A percentile compares a stretch with the other conserved stretches of the same genome.
Evolutionary conservation across 805 yeast species (phyloP).

Genomic region (Ascoidea asiatica): DNA sequence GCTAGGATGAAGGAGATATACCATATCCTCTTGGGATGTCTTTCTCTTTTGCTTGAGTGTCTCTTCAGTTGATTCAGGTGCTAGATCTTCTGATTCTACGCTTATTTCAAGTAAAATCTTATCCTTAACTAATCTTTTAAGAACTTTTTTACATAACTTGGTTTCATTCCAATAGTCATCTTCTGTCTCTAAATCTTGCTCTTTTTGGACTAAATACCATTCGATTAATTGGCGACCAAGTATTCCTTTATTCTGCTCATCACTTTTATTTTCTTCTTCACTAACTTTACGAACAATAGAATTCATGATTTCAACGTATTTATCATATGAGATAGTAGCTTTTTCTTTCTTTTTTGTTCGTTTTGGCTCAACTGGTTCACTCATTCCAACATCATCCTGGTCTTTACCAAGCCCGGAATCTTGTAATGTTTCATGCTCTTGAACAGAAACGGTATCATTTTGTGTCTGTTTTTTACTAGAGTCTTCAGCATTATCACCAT

Average conservation of each 20-base stretch:
- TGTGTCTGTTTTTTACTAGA: conserved; percentile 5
- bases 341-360: conserved; percentile 18
- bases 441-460: conserved; percentile 2
- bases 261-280: conserved; percentile 36
- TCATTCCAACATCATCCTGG: conserved; percentile 7
- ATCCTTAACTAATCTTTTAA: conserved; percentile 74
- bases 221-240: conserved; percentile 59
- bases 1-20: conserved; percentile 64
- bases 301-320: conserved; percentile 75
- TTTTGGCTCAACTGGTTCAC: conserved; percentile 1
- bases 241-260: conserved; percentile 41
- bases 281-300: conserved; percentile 53
- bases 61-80: conserved; percentile 14
- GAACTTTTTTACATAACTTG: conserved; percentile 61
- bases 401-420: conserved; percentile 6
- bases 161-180: conserved; percentile 60
- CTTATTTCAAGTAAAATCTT: conserved; percentile 63
- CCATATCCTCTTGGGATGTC: conserved; percentile 18
- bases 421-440: conserved; percentile 1
- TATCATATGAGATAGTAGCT: conserved; percentile 65
- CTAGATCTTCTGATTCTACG: conserved; percentile 26
- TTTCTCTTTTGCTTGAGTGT: conserved; percentile 14
- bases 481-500: conserved; percentile 9
- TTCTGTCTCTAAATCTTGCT: conserved; percentile 56
- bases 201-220: conserved; percentile 68